Percentiles rank a stretch among this genome's conserved stretches.
These are phyloP conservation scores for Ustilago cynodontis DNA, from an alignment of 1,284 basidiomycete species.

Conservation along the genomic window DNA sequence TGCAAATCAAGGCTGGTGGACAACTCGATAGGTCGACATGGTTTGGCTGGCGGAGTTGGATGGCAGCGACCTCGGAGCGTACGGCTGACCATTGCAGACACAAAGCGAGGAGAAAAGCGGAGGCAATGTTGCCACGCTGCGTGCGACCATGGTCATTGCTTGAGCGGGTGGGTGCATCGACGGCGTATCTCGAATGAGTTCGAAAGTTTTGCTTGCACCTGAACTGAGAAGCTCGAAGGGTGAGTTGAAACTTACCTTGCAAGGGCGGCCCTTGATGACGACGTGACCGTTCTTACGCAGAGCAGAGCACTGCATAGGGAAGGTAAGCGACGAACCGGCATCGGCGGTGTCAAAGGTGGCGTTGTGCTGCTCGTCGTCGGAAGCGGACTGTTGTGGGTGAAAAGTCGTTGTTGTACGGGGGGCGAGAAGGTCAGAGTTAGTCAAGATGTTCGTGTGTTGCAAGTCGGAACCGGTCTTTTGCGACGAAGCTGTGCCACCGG, in stretches of 20 bases:
- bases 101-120: too few species aligned
- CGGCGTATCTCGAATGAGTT: too few species aligned
- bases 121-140: too few species aligned
- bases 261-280: slow-evolving; percentile 96
- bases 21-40: too few species aligned
- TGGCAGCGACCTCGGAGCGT: too few species aligned
- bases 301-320: slow-evolving; percentile 94
- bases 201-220: background rate
- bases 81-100: too few species aligned
- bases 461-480: background rate
- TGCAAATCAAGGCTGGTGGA: too few species aligned
- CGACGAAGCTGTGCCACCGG: background rate
- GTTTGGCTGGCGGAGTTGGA: too few species aligned
- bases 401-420: background rate
- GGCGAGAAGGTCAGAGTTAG: background rate
- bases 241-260: slow-evolving; percentile 76
- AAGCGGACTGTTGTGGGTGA: slow-evolving; percentile 42
- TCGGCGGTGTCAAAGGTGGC: slow-evolving; percentile 83
- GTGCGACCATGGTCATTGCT: too few species aligned
- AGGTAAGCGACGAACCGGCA: slow-evolving; percentile 69
- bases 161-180: too few species aligned
- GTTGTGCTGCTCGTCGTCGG: slow-evolving; percentile 88
- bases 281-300: slow-evolving; percentile 92
- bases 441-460: background rate
- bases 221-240: background rate